phyloP scores from a whole-genome alignment of 768 basidiomycete species.

The Fomitopsis serialis region DNA sequence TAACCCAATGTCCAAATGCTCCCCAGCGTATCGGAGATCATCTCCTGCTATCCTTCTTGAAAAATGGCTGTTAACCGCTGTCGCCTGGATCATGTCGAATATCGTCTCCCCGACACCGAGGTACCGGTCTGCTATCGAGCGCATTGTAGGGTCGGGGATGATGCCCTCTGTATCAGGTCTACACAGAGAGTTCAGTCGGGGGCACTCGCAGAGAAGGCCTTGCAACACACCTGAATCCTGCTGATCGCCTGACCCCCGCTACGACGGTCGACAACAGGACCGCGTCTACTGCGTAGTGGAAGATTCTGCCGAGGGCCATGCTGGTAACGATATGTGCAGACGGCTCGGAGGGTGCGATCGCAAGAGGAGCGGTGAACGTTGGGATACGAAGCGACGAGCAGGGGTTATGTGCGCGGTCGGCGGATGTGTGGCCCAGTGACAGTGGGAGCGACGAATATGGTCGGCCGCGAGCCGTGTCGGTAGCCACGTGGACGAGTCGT shows the following conservation, averaged over 20 bases:
- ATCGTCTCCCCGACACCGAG: conserved; percentile 84
- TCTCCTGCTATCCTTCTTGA: conserved; percentile 50
- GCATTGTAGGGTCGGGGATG: conserved; percentile 64
- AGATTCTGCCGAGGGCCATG: conserved; percentile 60
- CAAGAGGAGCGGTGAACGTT: neutral
- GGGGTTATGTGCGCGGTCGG: neutral
- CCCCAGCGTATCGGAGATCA: conserved; percentile 11
- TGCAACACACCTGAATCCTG: conserved; percentile 77
- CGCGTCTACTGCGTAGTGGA: conserved; percentile 82
- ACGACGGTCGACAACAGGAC: conserved; percentile 83
- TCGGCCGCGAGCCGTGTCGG: neutral
- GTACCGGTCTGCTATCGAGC: conserved; percentile 74
- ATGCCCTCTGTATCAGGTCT: conserved; percentile 68
- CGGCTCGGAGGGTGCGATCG: neutral
- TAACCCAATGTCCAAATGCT: neutral
- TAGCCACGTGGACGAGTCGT: neutral
- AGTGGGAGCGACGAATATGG: neutral
- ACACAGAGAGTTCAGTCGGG: neutral
- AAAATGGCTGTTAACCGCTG: conserved; percentile 87
- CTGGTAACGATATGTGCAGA: neutral
- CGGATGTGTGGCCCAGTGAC: neutral
- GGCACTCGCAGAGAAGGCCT: neutral
- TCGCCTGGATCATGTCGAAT: conserved; percentile 80
- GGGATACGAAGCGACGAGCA: neutral
- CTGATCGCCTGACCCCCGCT: conserved; percentile 87